Evolutionary conservation across 768 basidiomycete genomes (phyloP), one percentile per base, ranked within the genome.

Genomic region (Pulveroboletus sp.): DNA sequence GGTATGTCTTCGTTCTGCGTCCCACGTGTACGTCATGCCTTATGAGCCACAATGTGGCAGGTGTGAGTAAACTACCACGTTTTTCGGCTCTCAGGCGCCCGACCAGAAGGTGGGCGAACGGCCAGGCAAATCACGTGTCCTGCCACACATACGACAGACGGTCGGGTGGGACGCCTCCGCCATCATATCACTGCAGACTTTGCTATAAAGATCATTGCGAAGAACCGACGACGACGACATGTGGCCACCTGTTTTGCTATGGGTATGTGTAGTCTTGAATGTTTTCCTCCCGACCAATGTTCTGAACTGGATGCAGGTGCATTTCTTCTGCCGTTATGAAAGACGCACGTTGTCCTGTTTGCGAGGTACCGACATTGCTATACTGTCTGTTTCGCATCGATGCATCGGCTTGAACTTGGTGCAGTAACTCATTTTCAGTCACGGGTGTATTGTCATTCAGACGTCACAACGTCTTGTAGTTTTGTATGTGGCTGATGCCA

Each of bases 201-300:
- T 83, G 81, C 56, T 68, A 73, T 24, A 65, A 61, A 30, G 73
- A 80, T 49, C 68, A 73, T 30, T 80, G 78, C 56, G 71, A 75
- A 24, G 75, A 79, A 53, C 75, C 77, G 36, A 82, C 80, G 26
- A 80, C 77, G 32, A 82, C 78, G 5, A 77, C 79, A 69, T 84
- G 82, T 58, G 82, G 82, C 8, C 82, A 84, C 54, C 64, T 84
- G 27, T 84, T 84, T 55, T 84, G 82, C 56, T 72, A 81, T 50
- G 59, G 52, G 77, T 69, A 49, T 54, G 63, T 55, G 41, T 38
- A 0, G n/a, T 28, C 14, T 43, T 32, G 17, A 24, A 36, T 24
- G 6, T 33, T 36, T 31, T 44, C 7, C 17, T 12, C 8, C 14
- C 0, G 15, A 46, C n/a, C 8, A 18, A 18, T 11, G 12, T 27